Conservation (phyloP, 768 basidiomycete genomes). For the Mycena leptocephala region DNA sequence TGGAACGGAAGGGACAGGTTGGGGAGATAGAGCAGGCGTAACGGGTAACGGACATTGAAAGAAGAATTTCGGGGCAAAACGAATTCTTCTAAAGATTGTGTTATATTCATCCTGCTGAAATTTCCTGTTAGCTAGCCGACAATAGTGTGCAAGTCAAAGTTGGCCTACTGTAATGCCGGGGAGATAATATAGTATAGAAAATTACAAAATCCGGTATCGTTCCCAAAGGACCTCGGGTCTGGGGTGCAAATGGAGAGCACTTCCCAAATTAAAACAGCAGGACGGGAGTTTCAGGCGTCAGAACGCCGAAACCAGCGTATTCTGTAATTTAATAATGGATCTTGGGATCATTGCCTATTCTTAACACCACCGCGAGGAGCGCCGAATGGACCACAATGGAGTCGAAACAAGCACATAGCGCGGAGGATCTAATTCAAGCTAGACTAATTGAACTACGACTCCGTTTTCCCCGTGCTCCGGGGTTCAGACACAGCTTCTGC, state of each 20-base stretch:
- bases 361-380: neutral
- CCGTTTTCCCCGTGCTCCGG: neutral
- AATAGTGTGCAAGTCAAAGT: neutral
- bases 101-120: neutral
- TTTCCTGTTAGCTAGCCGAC: neutral
- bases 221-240: neutral
- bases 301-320: too few species aligned
- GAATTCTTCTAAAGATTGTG: too few species aligned
- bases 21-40: too few species aligned
- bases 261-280: neutral
- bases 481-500: constrained; percentile 7
- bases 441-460: constrained; percentile 8
- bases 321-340: too few species aligned
- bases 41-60: too few species aligned
- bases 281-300: constrained; percentile 3
- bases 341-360: constrained; percentile 8
- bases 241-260: constrained; percentile 7
- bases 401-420: neutral
- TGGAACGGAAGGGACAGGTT: too few species aligned
- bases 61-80: too few species aligned
- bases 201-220: too few species aligned
- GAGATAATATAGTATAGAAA: neutral
- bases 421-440: constrained; percentile 1
- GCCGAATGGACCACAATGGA: neutral
- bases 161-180: constrained; percentile 2